A percentile compares a stretch with the other conserved stretches of the same genome.
These are phyloP conservation scores for Suhomyces faveliae DNA, from an alignment of 805 yeast genomes.

Conservation along the genomic window DNA sequence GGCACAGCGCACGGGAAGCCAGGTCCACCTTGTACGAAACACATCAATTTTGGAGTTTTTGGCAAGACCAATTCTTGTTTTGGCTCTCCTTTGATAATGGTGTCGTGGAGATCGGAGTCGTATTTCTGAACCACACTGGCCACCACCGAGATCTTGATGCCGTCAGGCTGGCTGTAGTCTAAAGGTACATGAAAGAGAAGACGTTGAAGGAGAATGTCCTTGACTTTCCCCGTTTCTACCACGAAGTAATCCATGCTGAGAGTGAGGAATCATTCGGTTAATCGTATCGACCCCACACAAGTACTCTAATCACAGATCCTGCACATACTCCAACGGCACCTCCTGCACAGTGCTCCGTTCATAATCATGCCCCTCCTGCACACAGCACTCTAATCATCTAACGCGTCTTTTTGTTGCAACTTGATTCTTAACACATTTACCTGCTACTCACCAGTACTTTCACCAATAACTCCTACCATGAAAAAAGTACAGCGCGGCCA, in stretches of 20 bases:
- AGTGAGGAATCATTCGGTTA: background rate
- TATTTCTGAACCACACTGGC: constrained; percentile 35
- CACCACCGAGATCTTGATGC: constrained; percentile 18
- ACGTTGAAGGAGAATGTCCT: constrained; percentile 21
- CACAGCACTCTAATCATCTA: too few species aligned
- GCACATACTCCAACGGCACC: too few species aligned
- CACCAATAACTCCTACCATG: background rate
- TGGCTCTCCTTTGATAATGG: background rate
- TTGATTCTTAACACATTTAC: too few species aligned
- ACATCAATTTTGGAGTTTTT: constrained; percentile 32
- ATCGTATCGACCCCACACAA: background rate
- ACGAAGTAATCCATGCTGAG: background rate
- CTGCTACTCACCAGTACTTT: too few species aligned
- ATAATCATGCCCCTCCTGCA: too few species aligned
- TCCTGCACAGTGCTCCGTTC: too few species aligned
- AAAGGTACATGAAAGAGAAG: constrained; percentile 24
- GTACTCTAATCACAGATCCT: background rate
- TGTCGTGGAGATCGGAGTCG: constrained; percentile 17
- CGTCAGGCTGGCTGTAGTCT: constrained; percentile 6
- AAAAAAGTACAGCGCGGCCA: background rate
- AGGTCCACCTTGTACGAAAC: constrained; percentile 55
- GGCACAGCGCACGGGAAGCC: constrained; percentile 48
- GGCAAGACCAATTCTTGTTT: constrained; percentile 20
- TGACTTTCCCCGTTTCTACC: constrained; percentile 8
- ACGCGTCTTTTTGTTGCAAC: too few species aligned